Percentiles rank a stretch among this genome's conserved stretches.
These are phyloP conservation scores for Candida endomychidarum DNA, from an alignment of 805 yeast genomes.

Conservation along the genomic window DNA sequence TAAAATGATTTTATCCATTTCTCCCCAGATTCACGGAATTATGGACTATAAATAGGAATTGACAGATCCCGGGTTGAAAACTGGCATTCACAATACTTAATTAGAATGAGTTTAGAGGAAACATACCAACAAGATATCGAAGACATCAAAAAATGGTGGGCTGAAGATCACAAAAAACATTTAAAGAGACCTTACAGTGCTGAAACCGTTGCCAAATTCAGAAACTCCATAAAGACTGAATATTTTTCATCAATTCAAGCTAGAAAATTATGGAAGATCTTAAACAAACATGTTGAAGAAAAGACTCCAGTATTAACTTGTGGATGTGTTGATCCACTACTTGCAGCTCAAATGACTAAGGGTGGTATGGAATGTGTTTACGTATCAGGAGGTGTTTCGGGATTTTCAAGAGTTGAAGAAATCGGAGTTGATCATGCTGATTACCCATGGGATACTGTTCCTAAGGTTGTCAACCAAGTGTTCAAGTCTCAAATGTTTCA, in stretches of 20 bases:
- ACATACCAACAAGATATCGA: conserved; percentile 18
- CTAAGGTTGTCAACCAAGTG: conserved; percentile 27
- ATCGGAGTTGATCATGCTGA: conserved; percentile 69
- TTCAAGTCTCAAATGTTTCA: conserved; percentile 16
- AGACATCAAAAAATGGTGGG: conserved; percentile 15
- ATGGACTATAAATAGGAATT: background rate
- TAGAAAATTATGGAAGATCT: conserved; percentile 46
- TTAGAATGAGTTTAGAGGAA: conserved; percentile 4
- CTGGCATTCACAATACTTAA: too few species aligned
- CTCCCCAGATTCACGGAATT: background rate
- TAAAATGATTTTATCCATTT: background rate
- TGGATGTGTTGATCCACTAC: conserved; percentile 64
- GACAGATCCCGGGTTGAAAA: too few species aligned
- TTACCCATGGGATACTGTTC: conserved; percentile 68
- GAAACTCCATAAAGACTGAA: conserved; percentile 46
- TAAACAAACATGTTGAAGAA: conserved; percentile 40
- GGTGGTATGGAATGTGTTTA: conserved; percentile 51
- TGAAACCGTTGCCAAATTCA: conserved; percentile 48
- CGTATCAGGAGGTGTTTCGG: conserved; percentile 63
- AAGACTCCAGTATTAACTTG: conserved; percentile 53
- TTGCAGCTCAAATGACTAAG: conserved; percentile 54
- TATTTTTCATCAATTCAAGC: conserved; percentile 56
- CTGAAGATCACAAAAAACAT: conserved; percentile 12
- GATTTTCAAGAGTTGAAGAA: conserved; percentile 59
- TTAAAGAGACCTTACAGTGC: conserved; percentile 52